Evolutionary conservation across 2,329 filamentous ascomycete species (phyloP), one percentile per base, ranked within the genome.

Genomic region (Teratosphaeria zuluensis): DNA sequence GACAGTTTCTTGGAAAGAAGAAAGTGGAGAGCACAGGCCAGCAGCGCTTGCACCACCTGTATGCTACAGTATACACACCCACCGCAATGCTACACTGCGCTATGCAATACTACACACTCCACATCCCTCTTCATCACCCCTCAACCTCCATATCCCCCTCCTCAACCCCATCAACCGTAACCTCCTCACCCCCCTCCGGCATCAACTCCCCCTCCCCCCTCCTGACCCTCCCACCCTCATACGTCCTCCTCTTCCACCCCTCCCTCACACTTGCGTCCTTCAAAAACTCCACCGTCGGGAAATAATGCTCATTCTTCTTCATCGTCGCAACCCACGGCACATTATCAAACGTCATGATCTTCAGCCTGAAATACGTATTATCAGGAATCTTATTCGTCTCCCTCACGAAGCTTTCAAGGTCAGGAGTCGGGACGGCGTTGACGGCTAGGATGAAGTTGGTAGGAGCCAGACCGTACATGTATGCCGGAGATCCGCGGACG

Each of bases 271-370:
- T 70, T 1, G 73, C 57, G 61, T 86, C 84, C 68, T 86, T 86
- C 56, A 82, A 69, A 61, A 84, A 86, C 71, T 86, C 84, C 32
- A 84, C 81, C 61, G 85, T 86, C 2, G 84, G 83, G 75, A 86
- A 87, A 73, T 99, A 99, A 75, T 99, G 94, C 72, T 99, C 92
- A 67, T 96, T 96, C 83, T 97, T 97, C 85, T 99, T 99, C 89
- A 99, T 96, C 8, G 94, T 99, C 46, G 95, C 90, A 12, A 99
- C 91, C 91, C 94, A 99, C 3, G 92, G 92, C 9, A 99, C 91
- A 69, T 95, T 95, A 73, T 99, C 94, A 70, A 99, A 99, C 0
- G 94, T 97, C 73, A 97, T 90, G n/a, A 94, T 90, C 73, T 92
- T 92, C 56, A 99, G 81, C 19, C 94, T 86, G 84, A 99, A 99